Percentiles rank a stretch among this genome's conserved stretches.
phyloP scores from a whole-genome alignment of 208 protist genomes.

The Wallacemonas sp. region DNA sequence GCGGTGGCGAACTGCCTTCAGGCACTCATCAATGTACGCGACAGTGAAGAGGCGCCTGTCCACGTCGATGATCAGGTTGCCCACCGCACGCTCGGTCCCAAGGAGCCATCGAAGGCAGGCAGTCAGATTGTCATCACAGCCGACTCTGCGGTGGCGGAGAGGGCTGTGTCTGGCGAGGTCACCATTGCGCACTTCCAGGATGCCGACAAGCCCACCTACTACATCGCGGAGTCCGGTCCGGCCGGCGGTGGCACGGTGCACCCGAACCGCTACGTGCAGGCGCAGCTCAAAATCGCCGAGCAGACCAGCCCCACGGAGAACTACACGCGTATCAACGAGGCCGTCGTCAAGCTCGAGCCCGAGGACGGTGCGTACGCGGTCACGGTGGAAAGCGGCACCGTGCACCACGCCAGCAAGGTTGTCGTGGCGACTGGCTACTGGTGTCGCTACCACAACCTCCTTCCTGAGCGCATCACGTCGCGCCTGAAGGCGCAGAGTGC shows the following conservation, averaged over 20 bases:
- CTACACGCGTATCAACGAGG: constrained; percentile 7
- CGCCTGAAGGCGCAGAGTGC: background rate
- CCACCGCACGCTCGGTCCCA: background rate
- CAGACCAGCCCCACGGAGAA: background rate
- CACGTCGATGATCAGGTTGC: background rate
- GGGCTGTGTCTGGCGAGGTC: constrained; percentile 8
- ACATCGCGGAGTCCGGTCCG: constrained; percentile 14
- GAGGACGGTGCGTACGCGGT: constrained; percentile 9
- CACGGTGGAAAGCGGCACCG: constrained; percentile 6
- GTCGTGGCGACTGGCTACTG: constrained; percentile 16
- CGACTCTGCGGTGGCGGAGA: constrained; percentile 5
- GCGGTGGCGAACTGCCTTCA: background rate
- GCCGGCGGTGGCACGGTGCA: constrained; percentile 22
- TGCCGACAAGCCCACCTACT: constrained; percentile 11
- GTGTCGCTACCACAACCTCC: constrained; percentile 15
- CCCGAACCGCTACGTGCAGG: constrained; percentile 20
- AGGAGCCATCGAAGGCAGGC: background rate
- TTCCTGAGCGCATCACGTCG: background rate
- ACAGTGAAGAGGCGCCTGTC: background rate
- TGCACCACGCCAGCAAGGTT: constrained; percentile 15
- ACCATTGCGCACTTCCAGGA: constrained; percentile 12
- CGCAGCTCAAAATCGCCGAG: constrained; percentile 17
- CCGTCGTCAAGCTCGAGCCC: constrained; percentile 4
- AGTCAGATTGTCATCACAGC: background rate
- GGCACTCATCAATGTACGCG: background rate